phyloP scores from a whole-genome alignment of 805 yeast species.

The Starmera amethionina region DNA sequence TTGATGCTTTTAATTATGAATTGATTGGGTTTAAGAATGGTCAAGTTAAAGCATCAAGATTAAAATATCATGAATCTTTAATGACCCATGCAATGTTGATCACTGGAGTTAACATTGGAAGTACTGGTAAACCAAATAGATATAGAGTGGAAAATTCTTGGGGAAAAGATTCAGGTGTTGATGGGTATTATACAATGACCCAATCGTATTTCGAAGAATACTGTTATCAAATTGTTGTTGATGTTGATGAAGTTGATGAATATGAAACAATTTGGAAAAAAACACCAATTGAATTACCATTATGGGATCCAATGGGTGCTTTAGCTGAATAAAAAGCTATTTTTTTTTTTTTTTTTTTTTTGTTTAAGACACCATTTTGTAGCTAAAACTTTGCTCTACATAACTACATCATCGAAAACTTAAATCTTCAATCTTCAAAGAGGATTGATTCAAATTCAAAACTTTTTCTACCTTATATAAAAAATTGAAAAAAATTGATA shows the following conservation, averaged over 20 bases:
- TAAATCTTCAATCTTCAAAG: too few relatives aligned
- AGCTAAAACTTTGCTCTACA: too few relatives aligned
- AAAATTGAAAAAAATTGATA: too few relatives aligned
- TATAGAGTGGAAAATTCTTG: conserved; percentile 74
- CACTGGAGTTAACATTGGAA: conserved; percentile 73
- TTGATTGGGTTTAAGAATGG: conserved; percentile 44
- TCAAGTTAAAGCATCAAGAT: conserved; percentile 56
- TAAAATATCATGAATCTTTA: conserved; percentile 57
- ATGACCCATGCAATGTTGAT: conserved; percentile 92
- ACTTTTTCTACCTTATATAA: too few relatives aligned
- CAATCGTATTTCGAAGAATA: conserved; percentile 68
- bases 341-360: neutral
- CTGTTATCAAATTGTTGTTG: conserved; percentile 63
- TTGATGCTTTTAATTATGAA: conserved; percentile 56
- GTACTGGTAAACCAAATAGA: conserved; percentile 54
- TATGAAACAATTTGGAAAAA: conserved; percentile 22
- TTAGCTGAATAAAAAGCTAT: conserved; percentile 28
- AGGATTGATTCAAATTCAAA: too few relatives aligned
- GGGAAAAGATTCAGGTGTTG: conserved; percentile 59
- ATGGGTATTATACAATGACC: conserved; percentile 64
- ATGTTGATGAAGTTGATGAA: conserved; percentile 33
- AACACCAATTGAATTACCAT: conserved; percentile 49
- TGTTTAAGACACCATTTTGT: too few relatives aligned
- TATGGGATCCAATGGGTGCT: conserved; percentile 79
- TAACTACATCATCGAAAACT: too few relatives aligned